Evolutionary conservation across 139 green algal genomes (phyloP).

Genomic region (Protoeuglena noctilucae): DNA sequence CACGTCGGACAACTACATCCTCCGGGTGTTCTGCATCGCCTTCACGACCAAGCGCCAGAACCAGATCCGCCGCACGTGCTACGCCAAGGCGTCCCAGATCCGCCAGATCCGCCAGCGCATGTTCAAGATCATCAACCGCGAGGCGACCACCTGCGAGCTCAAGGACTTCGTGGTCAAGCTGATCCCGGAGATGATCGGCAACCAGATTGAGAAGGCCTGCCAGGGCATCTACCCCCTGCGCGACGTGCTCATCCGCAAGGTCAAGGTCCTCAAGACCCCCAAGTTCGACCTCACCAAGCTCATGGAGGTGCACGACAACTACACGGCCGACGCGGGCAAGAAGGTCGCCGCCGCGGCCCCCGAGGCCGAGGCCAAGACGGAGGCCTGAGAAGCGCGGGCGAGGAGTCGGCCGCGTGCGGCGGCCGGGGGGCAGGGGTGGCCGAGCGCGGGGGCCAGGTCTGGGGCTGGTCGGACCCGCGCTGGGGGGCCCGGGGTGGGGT

Average conservation of each 20-base stretch:
- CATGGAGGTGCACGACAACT: conserved; percentile 96
- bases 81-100: conserved; percentile 73
- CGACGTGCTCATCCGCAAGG: conserved; percentile 94
- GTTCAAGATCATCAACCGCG: conserved; percentile 91
- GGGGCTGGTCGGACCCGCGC: no score
- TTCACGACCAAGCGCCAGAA: conserved; percentile 94
- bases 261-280: conserved; percentile 94
- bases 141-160: conserved; percentile 80
- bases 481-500: no score
- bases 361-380: neutral
- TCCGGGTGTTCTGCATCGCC: conserved; percentile 91
- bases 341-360: neutral
- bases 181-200: conserved; percentile 94
- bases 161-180: conserved; percentile 98
- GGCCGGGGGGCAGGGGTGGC: no score
- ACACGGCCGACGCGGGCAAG: conserved; percentile 45
- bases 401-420: neutral
- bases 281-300: conserved; percentile 97
- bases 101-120: conserved; percentile 92
- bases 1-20: conserved; percentile 92
- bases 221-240: conserved; percentile 76
- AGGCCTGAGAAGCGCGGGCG: neutral
- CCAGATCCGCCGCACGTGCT: conserved; percentile 87
- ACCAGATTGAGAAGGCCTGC: conserved; percentile 15
- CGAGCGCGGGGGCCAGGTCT: no score